phyloP scores from a whole-genome alignment of 108 stramenopile species.

The Thalassiosira profunda region DNA sequence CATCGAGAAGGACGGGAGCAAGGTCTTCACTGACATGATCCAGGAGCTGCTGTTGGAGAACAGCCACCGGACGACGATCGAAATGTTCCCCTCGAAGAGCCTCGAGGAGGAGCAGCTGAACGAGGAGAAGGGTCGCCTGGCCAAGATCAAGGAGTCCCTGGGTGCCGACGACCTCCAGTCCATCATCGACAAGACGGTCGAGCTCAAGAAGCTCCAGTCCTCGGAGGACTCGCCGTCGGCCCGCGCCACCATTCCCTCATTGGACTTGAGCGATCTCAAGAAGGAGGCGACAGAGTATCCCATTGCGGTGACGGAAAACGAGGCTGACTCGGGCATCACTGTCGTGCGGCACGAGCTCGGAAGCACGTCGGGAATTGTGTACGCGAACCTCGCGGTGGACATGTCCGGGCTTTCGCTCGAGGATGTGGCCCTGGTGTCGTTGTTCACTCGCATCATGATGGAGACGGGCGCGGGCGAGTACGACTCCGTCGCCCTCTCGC shows the following conservation, averaged over 20 bases:
- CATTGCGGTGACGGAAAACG: constrained; percentile 83
- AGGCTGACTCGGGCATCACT: constrained; percentile 78
- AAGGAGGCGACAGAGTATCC: constrained; percentile 90
- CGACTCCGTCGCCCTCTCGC: constrained; percentile 86
- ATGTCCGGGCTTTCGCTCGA: constrained; percentile 79
- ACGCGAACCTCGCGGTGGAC: constrained; percentile 87
- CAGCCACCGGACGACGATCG: constrained; percentile 92
- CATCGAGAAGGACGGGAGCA: constrained; percentile 78
- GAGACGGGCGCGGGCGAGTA: constrained; percentile 93
- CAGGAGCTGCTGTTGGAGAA: constrained; percentile 86
- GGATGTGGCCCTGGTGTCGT: constrained; percentile 89
- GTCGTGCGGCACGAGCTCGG: constrained; percentile 88
- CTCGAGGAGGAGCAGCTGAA: constrained; percentile 81
- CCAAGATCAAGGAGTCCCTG: constrained; percentile 83
- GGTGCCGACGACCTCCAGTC: constrained; percentile 79
- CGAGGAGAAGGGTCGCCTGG: constrained; percentile 82
- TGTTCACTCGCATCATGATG: constrained; percentile 90
- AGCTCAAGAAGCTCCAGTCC: constrained; percentile 91
- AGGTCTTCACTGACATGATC: constrained; percentile 90
- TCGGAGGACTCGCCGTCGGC: constrained; percentile 94
- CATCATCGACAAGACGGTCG: constrained; percentile 84
- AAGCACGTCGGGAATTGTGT: constrained; percentile 95
- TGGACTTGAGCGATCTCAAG: constrained; percentile 90
- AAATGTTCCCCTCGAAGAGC: constrained; percentile 91
- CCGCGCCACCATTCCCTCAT: constrained; percentile 92